phyloP scores from a whole-genome alignment of 495 filamentous ascomycete genomes.

The Penicillium angulare region DNA sequence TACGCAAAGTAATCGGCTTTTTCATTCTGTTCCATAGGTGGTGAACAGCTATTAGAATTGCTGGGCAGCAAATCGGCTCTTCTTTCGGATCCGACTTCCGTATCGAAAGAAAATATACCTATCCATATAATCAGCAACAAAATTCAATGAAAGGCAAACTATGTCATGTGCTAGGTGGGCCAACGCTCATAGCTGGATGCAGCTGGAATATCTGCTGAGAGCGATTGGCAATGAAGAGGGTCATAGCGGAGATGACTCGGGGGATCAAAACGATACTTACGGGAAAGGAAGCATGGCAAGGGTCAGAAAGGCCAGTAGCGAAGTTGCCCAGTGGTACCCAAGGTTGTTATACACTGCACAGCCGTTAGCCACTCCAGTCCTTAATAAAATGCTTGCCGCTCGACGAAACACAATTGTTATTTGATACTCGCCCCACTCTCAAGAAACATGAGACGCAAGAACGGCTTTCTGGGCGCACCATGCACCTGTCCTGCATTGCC shows the following conservation, averaged over 20 bases:
- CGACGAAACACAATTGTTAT: background rate
- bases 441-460: background rate
- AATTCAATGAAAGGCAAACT: background rate
- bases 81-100: slow-evolving; percentile 52
- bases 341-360: slow-evolving; percentile 61
- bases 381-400: slow-evolving; percentile 2
- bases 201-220: slow-evolving; percentile 4
- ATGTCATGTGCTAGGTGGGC: background rate
- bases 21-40: background rate
- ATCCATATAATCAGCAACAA: slow-evolving; percentile 5
- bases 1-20: background rate
- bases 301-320: slow-evolving; percentile 66
- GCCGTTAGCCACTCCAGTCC: slow-evolving; percentile 29
- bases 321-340: slow-evolving; percentile 72
- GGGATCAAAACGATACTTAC: slow-evolving; percentile 35
- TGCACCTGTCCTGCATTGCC: slow-evolving; percentile 6
- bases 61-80: slow-evolving; percentile 50
- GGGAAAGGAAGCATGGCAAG: slow-evolving; percentile 68
- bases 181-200: slow-evolving; percentile 3
- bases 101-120: slow-evolving; percentile 66
- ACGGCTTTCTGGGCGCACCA: slow-evolving; percentile 8
- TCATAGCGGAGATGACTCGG: slow-evolving; percentile 11
- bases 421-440: background rate
- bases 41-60: slow-evolving; percentile 31
- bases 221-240: slow-evolving; percentile 19